A percentile compares a stretch with the other conserved stretches of the same genome.
These are phyloP conservation scores for Hamamelis virginiana DNA, from an alignment of 164 flowering plant genomes.

Conservation along the genomic window DNA sequence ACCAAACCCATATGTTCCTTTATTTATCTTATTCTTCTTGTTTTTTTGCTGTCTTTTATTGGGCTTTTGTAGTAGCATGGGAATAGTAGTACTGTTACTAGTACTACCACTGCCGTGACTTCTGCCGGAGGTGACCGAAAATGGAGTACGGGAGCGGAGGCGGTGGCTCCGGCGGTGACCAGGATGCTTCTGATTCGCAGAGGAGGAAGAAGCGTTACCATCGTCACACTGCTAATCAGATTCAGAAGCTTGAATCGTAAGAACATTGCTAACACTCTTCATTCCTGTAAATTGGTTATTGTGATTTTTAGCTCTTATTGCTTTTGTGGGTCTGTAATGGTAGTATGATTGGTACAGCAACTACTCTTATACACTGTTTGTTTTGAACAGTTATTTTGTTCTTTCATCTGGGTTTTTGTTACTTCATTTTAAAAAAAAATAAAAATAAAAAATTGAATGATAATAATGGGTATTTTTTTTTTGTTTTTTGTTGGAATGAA, in stretches of 20 bases:
- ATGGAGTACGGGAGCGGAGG: conserved; percentile 26
- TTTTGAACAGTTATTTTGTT: conserved; percentile 2
- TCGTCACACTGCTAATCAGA: conserved; percentile 80
- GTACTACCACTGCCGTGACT: too few species aligned
- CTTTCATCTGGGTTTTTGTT: background rate
- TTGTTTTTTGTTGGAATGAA: conserved; percentile 23
- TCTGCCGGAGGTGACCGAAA: too few species aligned
- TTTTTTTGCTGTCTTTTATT: background rate
- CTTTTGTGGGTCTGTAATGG: background rate
- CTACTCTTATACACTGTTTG: too few species aligned
- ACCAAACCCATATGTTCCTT: too few species aligned
- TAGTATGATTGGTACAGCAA: too few species aligned
- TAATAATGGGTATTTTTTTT: background rate
- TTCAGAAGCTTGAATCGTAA: conserved; percentile 80
- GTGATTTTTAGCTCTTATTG: background rate
- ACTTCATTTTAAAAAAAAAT: too few species aligned
- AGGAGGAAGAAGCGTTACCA: conserved; percentile 75
- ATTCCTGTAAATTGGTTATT: background rate
- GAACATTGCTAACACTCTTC: background rate
- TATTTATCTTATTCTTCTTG: too few species aligned
- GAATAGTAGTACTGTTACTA: background rate
- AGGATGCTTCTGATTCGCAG: conserved; percentile 45
- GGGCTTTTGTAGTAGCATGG: background rate
- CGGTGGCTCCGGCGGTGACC: conserved; percentile 52
- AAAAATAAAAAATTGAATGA: too few species aligned